Percentiles rank a stretch among this genome's conserved stretches.
Evolutionary conservation across 176 grass and related monocot genomes (phyloP).

Genomic region (Elaeis guineensis): DNA sequence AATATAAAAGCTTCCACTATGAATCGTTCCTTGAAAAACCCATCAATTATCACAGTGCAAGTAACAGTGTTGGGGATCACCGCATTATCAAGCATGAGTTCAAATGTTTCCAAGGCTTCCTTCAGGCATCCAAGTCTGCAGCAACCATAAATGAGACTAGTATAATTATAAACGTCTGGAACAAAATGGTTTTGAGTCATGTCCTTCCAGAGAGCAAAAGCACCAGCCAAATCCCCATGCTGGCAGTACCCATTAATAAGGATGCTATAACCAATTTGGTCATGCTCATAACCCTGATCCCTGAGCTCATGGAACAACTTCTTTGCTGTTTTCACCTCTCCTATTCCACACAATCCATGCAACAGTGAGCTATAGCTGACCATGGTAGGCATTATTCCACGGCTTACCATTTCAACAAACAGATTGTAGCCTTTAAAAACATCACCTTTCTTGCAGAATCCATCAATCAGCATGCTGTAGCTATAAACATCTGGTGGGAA

Average conservation of each 20-base stretch:
- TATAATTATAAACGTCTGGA: conserved; percentile 26
- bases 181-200: conserved; percentile 17
- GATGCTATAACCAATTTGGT: conserved; percentile 15
- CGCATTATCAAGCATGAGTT: conserved; percentile 48
- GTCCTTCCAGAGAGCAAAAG: conserved; percentile 21
- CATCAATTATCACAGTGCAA: conserved; percentile 63
- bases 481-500: conserved; percentile 16
- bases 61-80: conserved; percentile 50
- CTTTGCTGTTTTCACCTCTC: conserved; percentile 12
- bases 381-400: conserved; percentile 17
- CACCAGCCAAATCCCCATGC: conserved; percentile 10
- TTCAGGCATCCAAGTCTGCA: conserved; percentile 49
- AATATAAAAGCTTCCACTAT: conserved; percentile 53
- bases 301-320: conserved; percentile 16
- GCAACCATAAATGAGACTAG: conserved; percentile 61
- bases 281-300: conserved; percentile 12
- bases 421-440: conserved; percentile 15
- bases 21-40: conserved; percentile 37
- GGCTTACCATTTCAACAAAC: conserved; percentile 13
- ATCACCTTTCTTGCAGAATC: conserved; percentile 30
- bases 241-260: conserved; percentile 23
- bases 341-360: conserved; percentile 20
- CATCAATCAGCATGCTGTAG: conserved; percentile 24
- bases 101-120: conserved; percentile 48
- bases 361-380: conserved; percentile 21